phyloP scores from a whole-genome alignment of 2,329 filamentous ascomycete species.

The Dactylellina leptospora region DNA sequence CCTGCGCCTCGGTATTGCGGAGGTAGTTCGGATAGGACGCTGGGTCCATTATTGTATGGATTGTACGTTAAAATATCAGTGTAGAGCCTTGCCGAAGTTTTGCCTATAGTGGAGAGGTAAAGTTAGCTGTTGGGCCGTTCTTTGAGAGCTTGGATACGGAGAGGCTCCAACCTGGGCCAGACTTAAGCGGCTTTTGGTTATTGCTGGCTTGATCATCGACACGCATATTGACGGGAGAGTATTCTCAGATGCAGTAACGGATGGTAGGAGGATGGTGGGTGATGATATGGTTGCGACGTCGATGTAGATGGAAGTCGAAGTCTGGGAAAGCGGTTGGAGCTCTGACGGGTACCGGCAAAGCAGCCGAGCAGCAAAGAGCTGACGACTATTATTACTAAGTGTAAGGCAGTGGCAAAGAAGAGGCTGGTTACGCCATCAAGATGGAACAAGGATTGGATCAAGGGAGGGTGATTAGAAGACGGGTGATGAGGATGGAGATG shows the following conservation, averaged over 20 bases:
- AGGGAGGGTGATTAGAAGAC: not conserved
- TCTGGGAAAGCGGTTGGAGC: not conserved
- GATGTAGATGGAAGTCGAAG: not conserved
- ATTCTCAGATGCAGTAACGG: not conserved
- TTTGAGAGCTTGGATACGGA: not conserved
- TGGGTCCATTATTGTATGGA: constrained; percentile 65
- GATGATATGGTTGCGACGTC: not conserved
- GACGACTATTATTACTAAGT: not conserved
- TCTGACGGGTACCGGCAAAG: not conserved
- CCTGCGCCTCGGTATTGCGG: constrained; percentile 61
- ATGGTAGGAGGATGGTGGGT: not conserved
- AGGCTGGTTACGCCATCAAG: not conserved
- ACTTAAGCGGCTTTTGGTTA: not conserved
- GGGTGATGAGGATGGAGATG: not conserved
- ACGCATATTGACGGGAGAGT: constrained; percentile 7
- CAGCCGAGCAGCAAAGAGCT: constrained; percentile 5
- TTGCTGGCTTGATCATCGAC: constrained; percentile 8
- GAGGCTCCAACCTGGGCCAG: constrained; percentile 11
- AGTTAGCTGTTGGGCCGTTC: not conserved
- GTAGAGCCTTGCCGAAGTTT: constrained; percentile 62
- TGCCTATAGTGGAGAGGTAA: constrained; percentile 61
- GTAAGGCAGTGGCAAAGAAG: not conserved
- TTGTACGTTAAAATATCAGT: constrained; percentile 66
- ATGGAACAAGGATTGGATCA: not conserved
- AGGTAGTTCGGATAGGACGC: constrained; percentile 69